Base-by-base conservation (phyloP, 1,284 basidiomycete species). In the Ustilago cynodontis region DNA sequence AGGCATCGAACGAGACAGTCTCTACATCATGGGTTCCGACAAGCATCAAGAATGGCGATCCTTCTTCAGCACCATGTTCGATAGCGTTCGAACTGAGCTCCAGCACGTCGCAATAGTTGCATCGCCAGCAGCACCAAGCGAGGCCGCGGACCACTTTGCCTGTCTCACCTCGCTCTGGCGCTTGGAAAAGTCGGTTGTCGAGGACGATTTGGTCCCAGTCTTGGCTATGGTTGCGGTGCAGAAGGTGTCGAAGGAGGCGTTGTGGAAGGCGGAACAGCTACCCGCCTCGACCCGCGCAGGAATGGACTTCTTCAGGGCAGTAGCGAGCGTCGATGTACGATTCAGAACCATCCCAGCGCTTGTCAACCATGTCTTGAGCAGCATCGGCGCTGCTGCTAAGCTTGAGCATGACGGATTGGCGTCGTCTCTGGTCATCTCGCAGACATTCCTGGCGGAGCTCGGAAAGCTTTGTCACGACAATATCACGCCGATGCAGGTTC, bases 21-120 rank as follows among this genome's bases (percentile, higher is more conserved):
- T 76, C 2, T 71, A 67, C 51, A 26, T 64, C 22, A 47, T 62
- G 22, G 64, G 68, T 24, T 70, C 59, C 49, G 64, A 71, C 37
- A 68, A 76, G 35, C 53, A 37, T 11, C 55, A 77, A 18, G 63
- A 70, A 10, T 82, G 80, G 80, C 43, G 50, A 26, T 65, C 67
- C 16, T 37, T 77, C 5, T 72, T 79, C 58, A 41, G 29, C 54
- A 33, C 57, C 1, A 51, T 70, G 18, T 77, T 68, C 45, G 49
- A 56, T 13, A 56, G 31, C 29, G 39, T 53, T 16, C 60, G 37
- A 7, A 24, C 43, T 14, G 70, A 69, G 3, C 43, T 77, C 16
- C 55, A 39, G 6, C 31, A 31, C 3, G 37, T 67, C 7, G 56
- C 50, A n/a, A 45, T 26, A 6, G 49, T 63, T 10, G 3, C 49